Percentiles rank a stretch among this genome's conserved stretches.
These are phyloP conservation scores for Serendipita sp. DNA, from an alignment of 768 basidiomycete genomes.

Conservation along the genomic window DNA sequence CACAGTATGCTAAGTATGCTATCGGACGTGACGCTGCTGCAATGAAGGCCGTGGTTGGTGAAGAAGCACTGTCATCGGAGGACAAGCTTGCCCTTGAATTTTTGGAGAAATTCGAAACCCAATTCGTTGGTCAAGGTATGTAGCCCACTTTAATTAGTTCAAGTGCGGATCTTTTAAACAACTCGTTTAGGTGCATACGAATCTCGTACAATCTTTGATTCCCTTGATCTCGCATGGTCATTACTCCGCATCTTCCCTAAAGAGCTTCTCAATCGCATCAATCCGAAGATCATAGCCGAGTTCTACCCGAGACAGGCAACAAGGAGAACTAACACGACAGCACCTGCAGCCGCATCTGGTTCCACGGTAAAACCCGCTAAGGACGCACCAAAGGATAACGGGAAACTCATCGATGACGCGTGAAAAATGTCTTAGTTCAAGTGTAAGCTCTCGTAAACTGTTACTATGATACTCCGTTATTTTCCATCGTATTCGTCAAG, in stretches of 20 bases:
- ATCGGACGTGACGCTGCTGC: constrained; percentile 92
- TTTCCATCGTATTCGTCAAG: too few species aligned
- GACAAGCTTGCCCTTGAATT: constrained; percentile 97
- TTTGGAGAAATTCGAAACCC: constrained; percentile 91
- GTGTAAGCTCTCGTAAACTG: background rate
- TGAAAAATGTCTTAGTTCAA: background rate
- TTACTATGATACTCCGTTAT: too few species aligned
- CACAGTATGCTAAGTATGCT: constrained; percentile 91
- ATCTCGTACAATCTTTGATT: constrained; percentile 90
- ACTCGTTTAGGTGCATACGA: constrained; percentile 67
- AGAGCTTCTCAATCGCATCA: constrained; percentile 95
- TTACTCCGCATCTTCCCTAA: constrained; percentile 96
- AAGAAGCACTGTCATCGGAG: constrained; percentile 87
- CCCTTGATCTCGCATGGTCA: constrained; percentile 93
- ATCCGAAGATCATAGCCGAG: constrained; percentile 87
- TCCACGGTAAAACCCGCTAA: constrained; percentile 16
- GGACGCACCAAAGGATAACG: constrained; percentile 15
- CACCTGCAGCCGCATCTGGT: constrained; percentile 18
- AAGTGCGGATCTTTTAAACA: background rate
- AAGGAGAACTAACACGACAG: constrained; percentile 42
- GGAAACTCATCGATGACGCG: constrained; percentile 45
- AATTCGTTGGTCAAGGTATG: constrained; percentile 92
- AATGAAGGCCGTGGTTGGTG: constrained; percentile 99
- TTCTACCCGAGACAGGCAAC: constrained; percentile 76
- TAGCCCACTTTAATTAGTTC: background rate